Evolutionary conservation across 2,329 filamentous ascomycete genomes (phyloP).

Genomic region (Fusarium veterinarium): DNA sequence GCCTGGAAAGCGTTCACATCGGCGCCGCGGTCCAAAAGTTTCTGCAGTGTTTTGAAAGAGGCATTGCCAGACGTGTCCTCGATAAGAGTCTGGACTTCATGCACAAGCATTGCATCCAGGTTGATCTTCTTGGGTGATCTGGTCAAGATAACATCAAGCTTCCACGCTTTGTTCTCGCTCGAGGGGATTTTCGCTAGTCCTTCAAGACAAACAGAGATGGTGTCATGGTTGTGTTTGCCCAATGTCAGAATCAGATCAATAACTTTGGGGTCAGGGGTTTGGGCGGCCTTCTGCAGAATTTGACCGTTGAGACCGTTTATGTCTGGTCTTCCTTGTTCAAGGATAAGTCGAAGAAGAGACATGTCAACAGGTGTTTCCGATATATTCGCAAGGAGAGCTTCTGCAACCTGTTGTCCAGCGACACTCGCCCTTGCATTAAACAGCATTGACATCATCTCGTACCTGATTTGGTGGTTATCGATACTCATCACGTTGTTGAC

Average conservation of each 20-base stretch:
- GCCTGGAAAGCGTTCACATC: constrained; percentile 66
- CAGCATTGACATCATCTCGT: constrained; percentile 60
- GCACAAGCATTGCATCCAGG: constrained; percentile 59
- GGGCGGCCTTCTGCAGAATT: constrained; percentile 55
- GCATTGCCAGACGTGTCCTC: constrained; percentile 52
- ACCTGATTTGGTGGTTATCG: constrained; percentile 55
- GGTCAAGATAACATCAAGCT: constrained; percentile 60
- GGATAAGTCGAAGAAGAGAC: constrained; percentile 59
- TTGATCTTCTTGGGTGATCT: constrained; percentile 57
- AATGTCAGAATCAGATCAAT: constrained; percentile 60
- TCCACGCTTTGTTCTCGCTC: constrained; percentile 59
- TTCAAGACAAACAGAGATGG: constrained; percentile 57
- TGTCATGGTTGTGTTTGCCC: constrained; percentile 58
- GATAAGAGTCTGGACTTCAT: constrained; percentile 62
- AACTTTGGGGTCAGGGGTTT: constrained; percentile 59
- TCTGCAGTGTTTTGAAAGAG: constrained; percentile 57
- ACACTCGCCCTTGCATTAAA: constrained; percentile 58
- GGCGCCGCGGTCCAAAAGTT: constrained; percentile 63
- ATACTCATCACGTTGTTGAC: constrained; percentile 61
- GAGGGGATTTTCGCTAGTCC: constrained; percentile 57
- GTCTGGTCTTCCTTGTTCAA: constrained; percentile 64
- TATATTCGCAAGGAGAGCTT: constrained; percentile 57
- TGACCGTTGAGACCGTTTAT: constrained; percentile 61
- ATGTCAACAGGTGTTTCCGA: constrained; percentile 61
- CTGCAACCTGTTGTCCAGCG: constrained; percentile 56